Percentiles rank a stretch among this genome's conserved stretches.
These are phyloP conservation scores for Cubamyces lactineus DNA, from an alignment of 768 basidiomycete species.

Conservation along the genomic window DNA sequence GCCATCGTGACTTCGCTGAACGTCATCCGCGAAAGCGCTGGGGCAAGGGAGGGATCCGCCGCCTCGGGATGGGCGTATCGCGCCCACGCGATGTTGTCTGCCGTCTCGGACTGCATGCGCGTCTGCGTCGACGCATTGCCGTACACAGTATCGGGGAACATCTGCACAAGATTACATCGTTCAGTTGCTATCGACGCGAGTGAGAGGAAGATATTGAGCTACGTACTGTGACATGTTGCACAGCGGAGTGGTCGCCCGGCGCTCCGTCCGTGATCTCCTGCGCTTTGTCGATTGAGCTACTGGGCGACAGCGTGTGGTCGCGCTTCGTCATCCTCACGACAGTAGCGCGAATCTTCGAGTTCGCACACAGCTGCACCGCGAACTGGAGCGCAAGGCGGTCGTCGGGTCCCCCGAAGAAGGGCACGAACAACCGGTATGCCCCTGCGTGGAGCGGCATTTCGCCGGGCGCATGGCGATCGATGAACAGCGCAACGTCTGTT, in stretches of 20 bases:
- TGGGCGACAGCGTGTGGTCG: slow-evolving; percentile 35
- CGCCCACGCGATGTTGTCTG: slow-evolving; percentile 80
- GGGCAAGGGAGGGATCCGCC: slow-evolving; percentile 29
- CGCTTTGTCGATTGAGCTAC: slow-evolving; percentile 36
- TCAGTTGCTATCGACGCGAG: not conserved
- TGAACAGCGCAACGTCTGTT: slow-evolving; percentile 81
- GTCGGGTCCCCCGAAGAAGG: slow-evolving; percentile 95
- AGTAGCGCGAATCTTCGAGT: slow-evolving; percentile 67
- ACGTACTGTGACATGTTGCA: slow-evolving; percentile 34
- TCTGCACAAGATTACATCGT: slow-evolving; percentile 36
- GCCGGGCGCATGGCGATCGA: slow-evolving; percentile 62
- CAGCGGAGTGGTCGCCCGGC: not conserved
- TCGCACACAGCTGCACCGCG: slow-evolving; percentile 78
- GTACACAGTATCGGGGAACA: slow-evolving; percentile 74
- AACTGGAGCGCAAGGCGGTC: slow-evolving; percentile 85
- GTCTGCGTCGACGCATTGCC: slow-evolving; percentile 64
- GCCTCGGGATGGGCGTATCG: slow-evolving; percentile 49
- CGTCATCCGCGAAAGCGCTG: slow-evolving; percentile 62
- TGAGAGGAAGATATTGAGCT: slow-evolving; percentile 1
- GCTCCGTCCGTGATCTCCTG: slow-evolving; percentile 29
- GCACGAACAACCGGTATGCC: slow-evolving; percentile 66
- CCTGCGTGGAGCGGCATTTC: slow-evolving; percentile 40
- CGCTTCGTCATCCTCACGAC: slow-evolving; percentile 63
- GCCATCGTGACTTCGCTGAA: slow-evolving; percentile 58
- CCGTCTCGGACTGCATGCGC: slow-evolving; percentile 75